These are phyloP conservation scores for Colletotrichum sp. DNA, from an alignment of 2,329 filamentous ascomycete genomes.

Conservation along the genomic window DNA sequence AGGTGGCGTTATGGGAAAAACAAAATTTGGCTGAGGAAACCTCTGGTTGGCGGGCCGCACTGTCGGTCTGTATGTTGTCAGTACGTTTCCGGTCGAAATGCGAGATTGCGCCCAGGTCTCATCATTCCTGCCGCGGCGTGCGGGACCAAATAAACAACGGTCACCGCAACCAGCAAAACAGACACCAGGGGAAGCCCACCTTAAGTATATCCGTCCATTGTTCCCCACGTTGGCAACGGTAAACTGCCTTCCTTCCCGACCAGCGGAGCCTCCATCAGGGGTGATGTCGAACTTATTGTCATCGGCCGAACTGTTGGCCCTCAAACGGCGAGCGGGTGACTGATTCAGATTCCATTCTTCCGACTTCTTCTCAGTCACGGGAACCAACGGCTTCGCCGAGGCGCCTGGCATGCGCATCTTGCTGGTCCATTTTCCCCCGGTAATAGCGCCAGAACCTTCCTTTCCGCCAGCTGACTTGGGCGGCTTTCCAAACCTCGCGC, in stretches of 20 bases:
- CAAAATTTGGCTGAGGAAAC: conserved; percentile 65
- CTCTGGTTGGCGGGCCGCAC: conserved; percentile 66
- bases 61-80: conserved; percentile 54
- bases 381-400: conserved; percentile 45
- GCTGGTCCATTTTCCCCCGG: conserved; percentile 24
- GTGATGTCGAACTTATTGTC: conserved; percentile 59
- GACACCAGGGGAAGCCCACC: conserved; percentile 54
- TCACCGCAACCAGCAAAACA: conserved; percentile 1
- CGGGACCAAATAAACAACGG: background rate
- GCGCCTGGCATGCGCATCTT: conserved; percentile 30
- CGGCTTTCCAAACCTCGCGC: conserved; percentile 21
- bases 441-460: conserved; percentile 15
- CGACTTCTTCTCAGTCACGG: conserved; percentile 51
- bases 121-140: conserved; percentile 5
- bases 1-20: conserved; percentile 66
- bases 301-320: conserved; percentile 55
- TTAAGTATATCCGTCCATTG: conserved; percentile 82
- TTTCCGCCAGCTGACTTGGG: conserved; percentile 26
- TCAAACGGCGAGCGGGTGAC: conserved; percentile 39
- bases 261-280: conserved; percentile 65
- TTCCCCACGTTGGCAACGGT: conserved; percentile 83
- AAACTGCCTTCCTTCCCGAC: conserved; percentile 74
- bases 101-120: conserved; percentile 9
- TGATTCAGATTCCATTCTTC: conserved; percentile 42
- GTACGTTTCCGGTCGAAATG: conserved; percentile 12